A percentile compares a stretch with the other conserved stretches of the same genome.
Conservation (phyloP, 352 stramenopile species). For the Blastocystis hominis region DNA sequence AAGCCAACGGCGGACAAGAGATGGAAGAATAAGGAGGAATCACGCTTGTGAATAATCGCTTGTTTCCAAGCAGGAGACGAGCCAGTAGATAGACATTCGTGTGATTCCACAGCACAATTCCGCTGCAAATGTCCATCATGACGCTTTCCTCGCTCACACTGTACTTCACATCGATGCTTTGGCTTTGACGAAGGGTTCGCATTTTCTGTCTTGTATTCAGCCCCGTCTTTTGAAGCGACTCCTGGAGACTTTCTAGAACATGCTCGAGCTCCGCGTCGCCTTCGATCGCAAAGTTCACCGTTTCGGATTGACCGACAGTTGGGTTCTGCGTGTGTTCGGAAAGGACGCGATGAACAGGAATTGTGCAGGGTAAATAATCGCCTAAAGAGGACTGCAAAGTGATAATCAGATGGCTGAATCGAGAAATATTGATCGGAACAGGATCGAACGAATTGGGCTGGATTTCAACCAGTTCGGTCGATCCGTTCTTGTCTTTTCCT, state of each 20-base stretch:
- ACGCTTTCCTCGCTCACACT: neutral
- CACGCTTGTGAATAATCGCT: neutral
- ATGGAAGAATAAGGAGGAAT: neutral
- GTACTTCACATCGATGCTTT: neutral
- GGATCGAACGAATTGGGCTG: neutral
- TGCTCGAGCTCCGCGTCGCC: neutral
- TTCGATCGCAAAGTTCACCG: constrained; percentile 18
- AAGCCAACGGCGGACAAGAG: neutral
- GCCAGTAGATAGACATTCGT: neutral
- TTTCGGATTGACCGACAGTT: neutral
- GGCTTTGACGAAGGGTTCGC: neutral
- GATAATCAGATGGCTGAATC: neutral
- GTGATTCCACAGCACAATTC: neutral
- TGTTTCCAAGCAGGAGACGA: neutral
- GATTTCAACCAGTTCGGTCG: neutral
- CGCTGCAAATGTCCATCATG: neutral
- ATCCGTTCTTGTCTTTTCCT: constrained; percentile 23
- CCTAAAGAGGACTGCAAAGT: neutral
- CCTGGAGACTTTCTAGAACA: neutral
- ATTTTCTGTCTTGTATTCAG: neutral
- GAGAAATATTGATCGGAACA: neutral
- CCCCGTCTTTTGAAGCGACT: neutral
- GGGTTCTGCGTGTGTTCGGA: neutral
- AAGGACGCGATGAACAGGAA: neutral
- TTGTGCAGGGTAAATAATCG: neutral